A percentile compares a stretch with the other conserved stretches of the same genome.
Evolutionary conservation across 1,139 yeast genomes (phyloP).

Genomic region (Nadsonia starkeyi-henricii): DNA sequence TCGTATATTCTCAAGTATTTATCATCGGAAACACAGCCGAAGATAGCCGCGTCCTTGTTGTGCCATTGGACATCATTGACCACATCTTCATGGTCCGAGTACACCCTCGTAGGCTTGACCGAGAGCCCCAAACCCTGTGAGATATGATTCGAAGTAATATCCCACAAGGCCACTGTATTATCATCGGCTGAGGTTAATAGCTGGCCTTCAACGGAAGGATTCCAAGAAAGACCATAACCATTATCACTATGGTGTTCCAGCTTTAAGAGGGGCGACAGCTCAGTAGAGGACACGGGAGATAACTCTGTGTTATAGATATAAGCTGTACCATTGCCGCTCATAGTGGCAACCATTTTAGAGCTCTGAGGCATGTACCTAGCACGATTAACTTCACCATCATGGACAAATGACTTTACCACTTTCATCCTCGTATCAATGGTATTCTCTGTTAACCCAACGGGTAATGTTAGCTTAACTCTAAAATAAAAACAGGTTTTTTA

Average conservation of each 20-base stretch:
- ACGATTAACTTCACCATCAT: slow-evolving; percentile 39
- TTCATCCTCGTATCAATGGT: slow-evolving; percentile 5
- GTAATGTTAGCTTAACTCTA: slow-evolving; percentile 2
- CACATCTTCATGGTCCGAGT: slow-evolving; percentile 18
- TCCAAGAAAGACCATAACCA: slow-evolving; percentile 68
- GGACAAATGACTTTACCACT: slow-evolving; percentile 5
- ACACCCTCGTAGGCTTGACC: slow-evolving; percentile 13
- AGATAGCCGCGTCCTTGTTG: slow-evolving; percentile 30
- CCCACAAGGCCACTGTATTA: slow-evolving; percentile 58
- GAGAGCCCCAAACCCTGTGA: slow-evolving; percentile 4
- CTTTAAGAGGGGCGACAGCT: slow-evolving; percentile 17
- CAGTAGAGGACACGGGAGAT: slow-evolving; percentile 16
- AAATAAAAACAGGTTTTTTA: no score
- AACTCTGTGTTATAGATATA: slow-evolving; percentile 43
- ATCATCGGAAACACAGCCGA: slow-evolving; percentile 70
- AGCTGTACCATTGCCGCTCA: slow-evolving; percentile 60
- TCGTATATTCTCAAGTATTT: slow-evolving; percentile 58
- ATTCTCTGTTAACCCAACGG: slow-evolving; percentile 5
- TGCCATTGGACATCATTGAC: slow-evolving; percentile 36
- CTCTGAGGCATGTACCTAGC: slow-evolving; percentile 75
- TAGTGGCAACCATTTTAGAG: slow-evolving; percentile 53
- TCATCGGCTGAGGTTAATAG: slow-evolving; percentile 62
- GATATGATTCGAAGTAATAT: slow-evolving; percentile 18
- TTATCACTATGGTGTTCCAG: slow-evolving; percentile 49
- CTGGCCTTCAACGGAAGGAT: slow-evolving; percentile 16